Evolutionary conservation across 768 basidiomycete genomes (phyloP).

Genomic region (Dendrothele bispora): DNA sequence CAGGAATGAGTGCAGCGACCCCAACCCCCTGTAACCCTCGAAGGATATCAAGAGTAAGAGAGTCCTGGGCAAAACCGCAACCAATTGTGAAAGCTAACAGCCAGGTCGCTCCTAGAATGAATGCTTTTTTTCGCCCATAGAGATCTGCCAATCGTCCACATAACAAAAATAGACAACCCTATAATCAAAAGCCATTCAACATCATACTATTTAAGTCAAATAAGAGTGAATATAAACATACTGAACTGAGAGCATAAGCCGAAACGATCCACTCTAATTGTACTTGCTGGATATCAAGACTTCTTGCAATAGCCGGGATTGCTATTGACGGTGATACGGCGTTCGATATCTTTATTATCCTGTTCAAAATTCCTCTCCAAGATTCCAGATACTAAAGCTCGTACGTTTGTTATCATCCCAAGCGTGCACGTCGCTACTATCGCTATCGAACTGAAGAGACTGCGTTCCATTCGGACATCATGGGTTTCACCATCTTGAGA

Average conservation of each 20-base stretch:
- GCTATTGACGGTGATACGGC: constrained; percentile 49
- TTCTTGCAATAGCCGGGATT: constrained; percentile 48
- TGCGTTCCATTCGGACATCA: too few relatives aligned
- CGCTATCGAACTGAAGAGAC: too few relatives aligned
- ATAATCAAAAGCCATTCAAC: not conserved
- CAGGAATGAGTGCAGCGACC: constrained; percentile 71
- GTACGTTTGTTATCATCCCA: constrained; percentile 35
- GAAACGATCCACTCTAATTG: constrained; percentile 70
- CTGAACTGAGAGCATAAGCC: constrained; percentile 68
- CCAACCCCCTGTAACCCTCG: constrained; percentile 84
- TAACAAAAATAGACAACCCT: constrained; percentile 80
- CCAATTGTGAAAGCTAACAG: constrained; percentile 60
- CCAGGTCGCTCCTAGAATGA: constrained; percentile 56
- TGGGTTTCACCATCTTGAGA: too few relatives aligned
- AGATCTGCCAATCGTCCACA: constrained; percentile 78
- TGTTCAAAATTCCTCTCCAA: too few relatives aligned
- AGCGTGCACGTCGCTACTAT: constrained; percentile 28
- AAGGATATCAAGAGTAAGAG: constrained; percentile 63
- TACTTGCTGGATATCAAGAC: constrained; percentile 47
- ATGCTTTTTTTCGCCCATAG: constrained; percentile 71
- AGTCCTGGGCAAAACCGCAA: constrained; percentile 64
- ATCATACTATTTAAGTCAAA: not conserved
- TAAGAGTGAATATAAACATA: too few relatives aligned
- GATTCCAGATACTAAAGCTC: too few relatives aligned
- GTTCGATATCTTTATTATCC: constrained; percentile 24